These are phyloP conservation scores for Hamamelis virginiana DNA, from an alignment of 164 flowering plant species.

Conservation along the genomic window DNA sequence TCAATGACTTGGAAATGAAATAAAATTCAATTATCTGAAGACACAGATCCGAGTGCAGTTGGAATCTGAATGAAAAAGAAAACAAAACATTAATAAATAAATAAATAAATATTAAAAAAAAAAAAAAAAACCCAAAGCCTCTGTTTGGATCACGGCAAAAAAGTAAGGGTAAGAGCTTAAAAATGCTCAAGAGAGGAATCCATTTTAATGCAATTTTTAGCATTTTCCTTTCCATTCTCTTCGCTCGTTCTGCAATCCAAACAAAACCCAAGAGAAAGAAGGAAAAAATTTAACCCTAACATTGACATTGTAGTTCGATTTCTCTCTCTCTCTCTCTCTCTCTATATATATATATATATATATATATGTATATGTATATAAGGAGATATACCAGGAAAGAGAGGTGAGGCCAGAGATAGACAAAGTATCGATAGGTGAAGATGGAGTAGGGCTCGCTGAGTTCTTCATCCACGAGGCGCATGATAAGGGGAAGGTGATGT, in stretches of 20 bases:
- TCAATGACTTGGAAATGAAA: background rate
- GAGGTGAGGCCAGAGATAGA: slow-evolving; percentile 97
- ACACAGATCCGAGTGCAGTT: background rate
- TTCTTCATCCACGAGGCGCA: slow-evolving; percentile 87
- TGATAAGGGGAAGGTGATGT: slow-evolving; percentile 88
- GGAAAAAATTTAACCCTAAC: too few species aligned
- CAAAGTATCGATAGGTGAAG: slow-evolving; percentile 98
- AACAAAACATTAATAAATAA: too few species aligned
- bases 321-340: too few species aligned
- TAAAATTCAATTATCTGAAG: background rate
- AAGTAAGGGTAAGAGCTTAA: too few species aligned
- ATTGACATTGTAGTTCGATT: too few species aligned
- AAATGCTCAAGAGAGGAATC: too few species aligned
- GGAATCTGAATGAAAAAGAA: background rate
- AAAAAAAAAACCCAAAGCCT: background rate
- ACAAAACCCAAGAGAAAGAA: too few species aligned
- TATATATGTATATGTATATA: background rate
- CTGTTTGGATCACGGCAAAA: too few species aligned
- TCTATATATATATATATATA: background rate
- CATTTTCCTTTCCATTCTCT: too few species aligned
- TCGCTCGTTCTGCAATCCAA: too few species aligned
- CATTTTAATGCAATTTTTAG: too few species aligned
- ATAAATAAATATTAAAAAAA: too few species aligned
- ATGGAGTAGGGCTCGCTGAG: slow-evolving; percentile 99
- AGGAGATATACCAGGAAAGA: slow-evolving; percentile 65